These are phyloP conservation scores for Pelargonium cotyledonis DNA, from an alignment of 441 rosid genomes.

Conservation along the genomic window DNA sequence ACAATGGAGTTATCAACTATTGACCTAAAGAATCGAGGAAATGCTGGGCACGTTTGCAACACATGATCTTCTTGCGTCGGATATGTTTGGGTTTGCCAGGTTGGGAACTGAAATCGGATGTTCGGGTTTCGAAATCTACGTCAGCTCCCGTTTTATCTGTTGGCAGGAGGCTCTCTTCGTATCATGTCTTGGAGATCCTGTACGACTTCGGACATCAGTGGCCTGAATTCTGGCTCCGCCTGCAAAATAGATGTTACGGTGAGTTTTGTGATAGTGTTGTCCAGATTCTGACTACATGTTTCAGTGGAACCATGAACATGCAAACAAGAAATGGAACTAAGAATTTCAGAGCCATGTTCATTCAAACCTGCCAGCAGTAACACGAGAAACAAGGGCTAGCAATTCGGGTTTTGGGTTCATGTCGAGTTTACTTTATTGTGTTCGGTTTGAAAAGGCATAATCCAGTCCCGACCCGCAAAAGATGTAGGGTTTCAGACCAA, in stretches of 20 bases:
- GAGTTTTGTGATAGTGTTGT: conserved; percentile 6
- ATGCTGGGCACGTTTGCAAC: too few species aligned
- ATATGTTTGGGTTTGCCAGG: conserved; percentile 15
- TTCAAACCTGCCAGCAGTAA: too few species aligned
- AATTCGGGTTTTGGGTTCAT: too few species aligned
- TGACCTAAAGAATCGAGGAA: conserved; percentile 19
- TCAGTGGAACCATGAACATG: too few species aligned
- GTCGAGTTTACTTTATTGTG: too few species aligned
- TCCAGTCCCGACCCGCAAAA: too few species aligned
- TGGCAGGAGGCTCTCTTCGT: conserved; percentile 52
- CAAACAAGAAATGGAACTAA: too few species aligned
- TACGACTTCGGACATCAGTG: conserved; percentile 83
- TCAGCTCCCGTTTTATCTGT: conserved; percentile 38
- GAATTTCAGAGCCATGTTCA: neutral
- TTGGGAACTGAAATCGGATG: conserved; percentile 19
- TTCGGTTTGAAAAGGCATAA: too few species aligned
- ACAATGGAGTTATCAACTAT: conserved; percentile 23
- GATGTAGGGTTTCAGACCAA: neutral
- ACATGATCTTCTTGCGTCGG: conserved; percentile 1
- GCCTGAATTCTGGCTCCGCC: conserved; percentile 81
- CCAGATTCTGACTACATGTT: neutral
- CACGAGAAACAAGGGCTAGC: too few species aligned
- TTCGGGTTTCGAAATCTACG: neutral
- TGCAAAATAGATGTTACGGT: conserved; percentile 24
- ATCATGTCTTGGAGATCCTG: conserved; percentile 85